A percentile compares a stretch with the other conserved stretches of the same genome.
These are phyloP conservation scores for Aspergillus ostianus DNA, from an alignment of 495 filamentous ascomycete genomes.

Conservation along the genomic window DNA sequence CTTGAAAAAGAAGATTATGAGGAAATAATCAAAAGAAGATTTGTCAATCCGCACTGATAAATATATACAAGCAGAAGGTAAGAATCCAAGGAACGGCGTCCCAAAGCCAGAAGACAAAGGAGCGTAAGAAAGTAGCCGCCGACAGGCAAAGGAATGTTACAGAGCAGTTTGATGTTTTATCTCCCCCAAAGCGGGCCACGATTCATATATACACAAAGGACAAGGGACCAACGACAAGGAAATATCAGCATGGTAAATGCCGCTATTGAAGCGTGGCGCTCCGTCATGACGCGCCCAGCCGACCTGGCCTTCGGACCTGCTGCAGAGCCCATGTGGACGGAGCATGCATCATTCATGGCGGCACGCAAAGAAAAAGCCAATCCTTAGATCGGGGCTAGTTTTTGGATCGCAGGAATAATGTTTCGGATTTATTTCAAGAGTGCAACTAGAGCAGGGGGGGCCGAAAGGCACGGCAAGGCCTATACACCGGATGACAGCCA, in stretches of 20 bases:
- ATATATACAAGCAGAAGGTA: background rate
- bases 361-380: background rate
- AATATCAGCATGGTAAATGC: background rate
- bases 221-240: background rate
- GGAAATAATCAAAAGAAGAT: too few species aligned
- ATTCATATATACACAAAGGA: background rate
- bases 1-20: too few species aligned
- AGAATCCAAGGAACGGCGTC: conserved; percentile 10
- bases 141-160: conserved; percentile 14
- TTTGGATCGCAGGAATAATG: background rate
- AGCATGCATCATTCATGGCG: conserved; percentile 1
- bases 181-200: background rate
- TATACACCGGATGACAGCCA: conserved; percentile 7
- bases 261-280: conserved; percentile 14
- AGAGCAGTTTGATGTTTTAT: background rate
- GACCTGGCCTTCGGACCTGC: conserved; percentile 34
- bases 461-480: background rate
- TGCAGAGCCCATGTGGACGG: conserved; percentile 16
- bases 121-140: background rate
- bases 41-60: background rate
- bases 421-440: background rate
- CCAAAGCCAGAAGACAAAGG: conserved; percentile 7
- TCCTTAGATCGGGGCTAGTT: background rate
- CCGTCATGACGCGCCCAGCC: conserved; percentile 28
- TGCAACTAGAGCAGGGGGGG: conserved; percentile 1